Evolutionary conservation across 2,329 filamentous ascomycete genomes (phyloP), one percentile per base, ranked within the genome.

Genomic region (Cladosporium sp.): DNA sequence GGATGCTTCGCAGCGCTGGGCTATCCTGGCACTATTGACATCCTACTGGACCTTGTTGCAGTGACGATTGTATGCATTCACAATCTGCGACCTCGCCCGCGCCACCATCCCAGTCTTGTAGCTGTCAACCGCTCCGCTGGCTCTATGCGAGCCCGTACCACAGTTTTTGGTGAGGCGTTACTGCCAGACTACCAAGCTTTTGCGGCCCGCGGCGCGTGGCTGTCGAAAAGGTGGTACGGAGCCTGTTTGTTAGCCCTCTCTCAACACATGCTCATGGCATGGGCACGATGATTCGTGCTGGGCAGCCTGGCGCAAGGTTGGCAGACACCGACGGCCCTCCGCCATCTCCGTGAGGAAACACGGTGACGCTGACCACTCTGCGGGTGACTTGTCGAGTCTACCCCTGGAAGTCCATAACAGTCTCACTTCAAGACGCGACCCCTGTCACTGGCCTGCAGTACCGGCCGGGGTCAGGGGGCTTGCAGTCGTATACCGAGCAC

Each of bases 301-400:
- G 33, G 31, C 31, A 21, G 55, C 4, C 55, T 29, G 56, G 35
- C 35, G 29, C 35, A 59, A 16, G 56, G 16, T 28, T 46, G 56
- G 56, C 56, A 59, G 37, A 28, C 18, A 44, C 55, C 28, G 31
- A 46, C 56, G 56, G 33, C 31, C 56, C 35, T 59, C 55, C 55
- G n/a, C 55, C 29, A 37, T 40, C 55, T 57, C 35, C 56, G 56
- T 59, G 56, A 59, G 56, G 56, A 59, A 44, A 40, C 56, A 59
- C 23, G 56, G 56, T 59, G 55, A 57, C 33, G 55, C 29, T 57
- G 55, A 40, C 28, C 28, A 33, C 52, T 33, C 29, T 29, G 50
- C 55, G 33, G 31, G 21, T 40, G 21, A 23, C 55, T 21, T 57
- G n/a, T 35, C 29, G 29, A 40, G 29, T 40, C 35, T 40, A 29